Percentiles rank a stretch among this genome's conserved stretches.
phyloP scores from a whole-genome alignment of 352 stramenopile species.

The Globisporangium solare region DNA sequence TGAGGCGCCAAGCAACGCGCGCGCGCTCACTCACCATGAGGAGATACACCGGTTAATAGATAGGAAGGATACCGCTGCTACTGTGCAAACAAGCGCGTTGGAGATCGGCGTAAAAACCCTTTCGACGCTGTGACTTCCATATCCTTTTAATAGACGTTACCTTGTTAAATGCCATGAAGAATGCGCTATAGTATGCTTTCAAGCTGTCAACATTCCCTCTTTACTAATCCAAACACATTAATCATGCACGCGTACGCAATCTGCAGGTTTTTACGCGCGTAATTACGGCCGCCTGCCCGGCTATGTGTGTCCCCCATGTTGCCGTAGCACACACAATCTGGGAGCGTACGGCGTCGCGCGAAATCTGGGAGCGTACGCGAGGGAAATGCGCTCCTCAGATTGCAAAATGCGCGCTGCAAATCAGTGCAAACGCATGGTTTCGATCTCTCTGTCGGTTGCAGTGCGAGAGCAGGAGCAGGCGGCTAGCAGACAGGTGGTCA shows the following conservation, averaged over 20 bases:
- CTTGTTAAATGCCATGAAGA: neutral
- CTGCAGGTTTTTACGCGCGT: neutral
- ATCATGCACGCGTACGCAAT: neutral
- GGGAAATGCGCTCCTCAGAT: slow-evolving; percentile 3
- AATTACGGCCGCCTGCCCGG: slow-evolving; percentile 5
- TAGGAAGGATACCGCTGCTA: too few species aligned
- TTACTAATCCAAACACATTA: too few species aligned
- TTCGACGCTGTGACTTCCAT: neutral
- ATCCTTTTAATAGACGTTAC: neutral
- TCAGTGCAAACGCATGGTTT: neutral
- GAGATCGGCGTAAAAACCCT: slow-evolving; percentile 14
- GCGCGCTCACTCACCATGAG: too few species aligned
- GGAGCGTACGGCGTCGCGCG: neutral
- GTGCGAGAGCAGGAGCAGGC: neutral
- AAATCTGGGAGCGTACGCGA: slow-evolving; percentile 12
- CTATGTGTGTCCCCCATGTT: neutral
- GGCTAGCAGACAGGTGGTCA: neutral
- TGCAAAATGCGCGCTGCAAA: slow-evolving; percentile 1
- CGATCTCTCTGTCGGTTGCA: neutral
- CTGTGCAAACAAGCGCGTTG: too few species aligned
- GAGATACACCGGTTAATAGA: too few species aligned
- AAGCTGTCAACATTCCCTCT: too few species aligned
- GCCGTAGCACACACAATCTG: neutral
- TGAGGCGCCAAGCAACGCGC: slow-evolving; percentile 8
- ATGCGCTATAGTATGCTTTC: too few species aligned